phyloP scores from a whole-genome alignment of 345 rosid species.

The Lepidium didymum region DNA sequence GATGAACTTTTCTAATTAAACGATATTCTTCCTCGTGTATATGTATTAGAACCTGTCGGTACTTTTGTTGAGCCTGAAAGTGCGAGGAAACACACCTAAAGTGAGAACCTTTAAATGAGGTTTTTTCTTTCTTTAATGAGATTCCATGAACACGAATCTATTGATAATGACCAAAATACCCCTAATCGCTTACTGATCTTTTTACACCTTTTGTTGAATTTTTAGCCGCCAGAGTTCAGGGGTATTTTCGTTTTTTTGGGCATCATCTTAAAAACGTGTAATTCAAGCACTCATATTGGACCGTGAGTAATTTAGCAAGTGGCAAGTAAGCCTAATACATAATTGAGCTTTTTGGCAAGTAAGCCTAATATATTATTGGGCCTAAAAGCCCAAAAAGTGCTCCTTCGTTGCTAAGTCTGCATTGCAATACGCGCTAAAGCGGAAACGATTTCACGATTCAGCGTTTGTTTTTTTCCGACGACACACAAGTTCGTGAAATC shows the following conservation, averaged over 20 bases:
- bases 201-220: not conserved
- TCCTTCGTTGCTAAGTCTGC: not conserved
- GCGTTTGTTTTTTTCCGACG: conserved; percentile 11
- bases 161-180: conserved; percentile 10
- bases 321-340: not conserved
- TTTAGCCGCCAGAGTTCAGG: not conserved
- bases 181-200: not conserved
- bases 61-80: conserved; percentile 14
- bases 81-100: conserved; percentile 20
- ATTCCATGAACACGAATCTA: conserved; percentile 16
- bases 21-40: not conserved
- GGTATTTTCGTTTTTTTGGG: not conserved
- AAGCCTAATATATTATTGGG: not conserved
- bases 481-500: not conserved
- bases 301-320: not conserved
- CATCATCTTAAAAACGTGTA: conserved; percentile 17
- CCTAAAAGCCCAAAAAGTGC: not conserved
- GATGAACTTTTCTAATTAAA: not conserved
- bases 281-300: conserved; percentile 7
- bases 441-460: conserved; percentile 5
- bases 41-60: conserved; percentile 1
- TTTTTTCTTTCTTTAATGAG: not conserved
- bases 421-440: conserved; percentile 5
- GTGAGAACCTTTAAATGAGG: not conserved
- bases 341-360: not conserved